Conservation (phyloP, 2,329 filamentous ascomycete genomes). For the Elsinoe batatas region DNA sequence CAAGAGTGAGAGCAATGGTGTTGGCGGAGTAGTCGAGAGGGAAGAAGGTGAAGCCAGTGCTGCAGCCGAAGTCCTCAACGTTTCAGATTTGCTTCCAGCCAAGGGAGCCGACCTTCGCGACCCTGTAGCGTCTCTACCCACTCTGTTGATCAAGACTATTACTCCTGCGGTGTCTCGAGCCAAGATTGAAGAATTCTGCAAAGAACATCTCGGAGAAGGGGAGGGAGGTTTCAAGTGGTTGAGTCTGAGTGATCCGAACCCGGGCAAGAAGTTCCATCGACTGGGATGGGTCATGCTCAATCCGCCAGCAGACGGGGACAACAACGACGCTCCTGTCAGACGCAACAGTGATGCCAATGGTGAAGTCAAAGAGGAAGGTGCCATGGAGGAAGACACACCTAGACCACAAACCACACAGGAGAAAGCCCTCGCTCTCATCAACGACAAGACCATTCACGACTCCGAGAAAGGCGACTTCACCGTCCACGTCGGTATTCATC, state of each 20-base stretch:
- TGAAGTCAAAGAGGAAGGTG: conserved; percentile 24
- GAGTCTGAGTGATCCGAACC: conserved; percentile 92
- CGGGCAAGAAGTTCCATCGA: conserved; percentile 89
- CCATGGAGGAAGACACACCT: conserved; percentile 17
- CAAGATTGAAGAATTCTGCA: conserved; percentile 89
- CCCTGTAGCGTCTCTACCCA: conserved; percentile 78
- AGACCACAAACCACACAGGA: conserved; percentile 39
- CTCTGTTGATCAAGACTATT: conserved; percentile 94
- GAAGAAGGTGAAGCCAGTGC: conserved; percentile 92
- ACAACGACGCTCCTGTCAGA: conserved; percentile 54
- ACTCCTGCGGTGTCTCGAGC: conserved; percentile 89
- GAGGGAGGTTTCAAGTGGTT: conserved; percentile 93
- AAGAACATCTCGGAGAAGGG: conserved; percentile 82
- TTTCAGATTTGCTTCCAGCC: conserved; percentile 79
- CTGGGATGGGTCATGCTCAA: conserved; percentile 99
- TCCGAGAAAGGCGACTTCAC: conserved; percentile 90
- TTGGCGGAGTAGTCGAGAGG: conserved; percentile 77
- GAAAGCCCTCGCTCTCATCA: conserved; percentile 85
- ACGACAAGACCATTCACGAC: conserved; percentile 94
- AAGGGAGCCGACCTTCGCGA: conserved; percentile 80
- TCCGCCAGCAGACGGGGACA: conserved; percentile 57
- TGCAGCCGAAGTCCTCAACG: conserved; percentile 82
- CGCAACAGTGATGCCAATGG: conserved; percentile 62
- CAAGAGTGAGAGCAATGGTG: conserved; percentile 83
- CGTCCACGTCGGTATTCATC: conserved; percentile 93